Base-by-base conservation (phyloP, 2,329 filamentous ascomycete species). In the Penicillium sumatraense region DNA sequence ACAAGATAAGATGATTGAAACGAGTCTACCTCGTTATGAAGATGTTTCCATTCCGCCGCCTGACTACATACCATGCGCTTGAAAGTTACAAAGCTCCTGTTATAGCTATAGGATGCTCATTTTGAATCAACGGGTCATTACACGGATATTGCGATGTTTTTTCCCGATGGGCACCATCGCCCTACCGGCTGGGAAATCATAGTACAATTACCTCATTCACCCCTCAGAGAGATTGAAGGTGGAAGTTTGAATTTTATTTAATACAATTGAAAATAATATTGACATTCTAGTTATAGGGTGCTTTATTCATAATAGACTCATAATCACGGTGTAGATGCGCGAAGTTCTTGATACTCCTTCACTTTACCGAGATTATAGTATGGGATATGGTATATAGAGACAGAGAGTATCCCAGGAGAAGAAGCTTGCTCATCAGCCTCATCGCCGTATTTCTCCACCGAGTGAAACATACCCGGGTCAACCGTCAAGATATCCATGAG, bases 401-500 rank as follows among this genome's bases (percentile, higher is more conserved):
- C 20, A 21, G 42, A 18, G 5, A 46, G 26, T 13, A 46, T n/a
- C 7, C 27, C 42, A 7, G 27, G 27, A 8, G 42, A 31, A 2
- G 5, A 7, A 31, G 4, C 21, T 11, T 29, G 8, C n/a, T 20
- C 14, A 46, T 46, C 42, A 13, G 42, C 42, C 26, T 29, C 27
- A 4, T 46, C 42, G 16, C 42, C 42, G n/a, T 31, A 46, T 11
- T 20, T 46, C n/a, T 46, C 42, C 7, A 64, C 52, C 1, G 49
- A 53, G 10, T 62, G 63, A 38, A 70, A 63, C 10, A 69, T 58
- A 3, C 67, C 66, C 27, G 64, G 61, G 41, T 69, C 65, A 10
- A 51, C 49, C 36, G 63, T 56, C n/a, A 76, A 53, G 9, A 76
- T 55, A 27, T 72, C 68, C 20, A 69, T 67, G 44, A 75, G 53